These are phyloP conservation scores for Bipolaris oryzae DNA, from an alignment of 2,329 filamentous ascomycete genomes.

Conservation along the genomic window DNA sequence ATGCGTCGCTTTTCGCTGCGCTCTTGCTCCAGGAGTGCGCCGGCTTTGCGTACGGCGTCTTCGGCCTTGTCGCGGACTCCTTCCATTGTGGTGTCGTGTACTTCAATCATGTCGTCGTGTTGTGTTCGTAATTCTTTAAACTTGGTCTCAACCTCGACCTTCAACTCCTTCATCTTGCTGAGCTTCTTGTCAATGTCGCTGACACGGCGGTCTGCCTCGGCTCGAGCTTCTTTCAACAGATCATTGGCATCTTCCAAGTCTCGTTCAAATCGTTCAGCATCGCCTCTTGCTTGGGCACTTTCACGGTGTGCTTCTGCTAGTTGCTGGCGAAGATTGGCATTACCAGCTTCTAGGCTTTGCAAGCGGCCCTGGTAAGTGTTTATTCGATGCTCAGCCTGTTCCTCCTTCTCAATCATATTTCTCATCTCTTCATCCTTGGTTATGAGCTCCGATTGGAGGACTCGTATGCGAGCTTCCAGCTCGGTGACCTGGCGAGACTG, in stretches of 20 bases:
- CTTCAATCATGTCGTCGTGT: slow-evolving; percentile 35
- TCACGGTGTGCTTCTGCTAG: slow-evolving; percentile 41
- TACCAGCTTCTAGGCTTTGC: slow-evolving; percentile 36
- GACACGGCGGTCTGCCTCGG: slow-evolving; percentile 37
- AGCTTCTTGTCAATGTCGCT: slow-evolving; percentile 40
- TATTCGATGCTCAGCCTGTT: slow-evolving; percentile 32
- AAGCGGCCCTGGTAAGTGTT: slow-evolving; percentile 37
- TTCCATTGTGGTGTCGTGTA: slow-evolving; percentile 34
- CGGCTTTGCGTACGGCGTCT: slow-evolving; percentile 44
- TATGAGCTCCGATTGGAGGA: slow-evolving; percentile 21
- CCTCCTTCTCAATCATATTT: slow-evolving; percentile 31
- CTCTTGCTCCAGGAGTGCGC: slow-evolving; percentile 41
- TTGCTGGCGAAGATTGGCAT: slow-evolving; percentile 40
- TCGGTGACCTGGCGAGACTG: slow-evolving; percentile 8
- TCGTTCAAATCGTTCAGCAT: slow-evolving; percentile 34
- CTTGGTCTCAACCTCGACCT: slow-evolving; percentile 31
- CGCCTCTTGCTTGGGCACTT: slow-evolving; percentile 29
- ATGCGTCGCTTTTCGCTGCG: slow-evolving; percentile 39
- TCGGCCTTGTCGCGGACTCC: slow-evolving; percentile 44
- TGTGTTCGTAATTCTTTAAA: slow-evolving; percentile 36
- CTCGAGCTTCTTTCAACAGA: slow-evolving; percentile 30
- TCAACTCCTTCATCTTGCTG: slow-evolving; percentile 35
- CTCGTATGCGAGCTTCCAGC: slow-evolving; percentile 9
- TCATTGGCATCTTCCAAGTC: slow-evolving; percentile 38
- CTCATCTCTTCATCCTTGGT: slow-evolving; percentile 36